Evolutionary conservation across 2,329 filamentous ascomycete species (phyloP), one percentile per base, ranked within the genome.

Genomic region (Trichoderma breve): DNA sequence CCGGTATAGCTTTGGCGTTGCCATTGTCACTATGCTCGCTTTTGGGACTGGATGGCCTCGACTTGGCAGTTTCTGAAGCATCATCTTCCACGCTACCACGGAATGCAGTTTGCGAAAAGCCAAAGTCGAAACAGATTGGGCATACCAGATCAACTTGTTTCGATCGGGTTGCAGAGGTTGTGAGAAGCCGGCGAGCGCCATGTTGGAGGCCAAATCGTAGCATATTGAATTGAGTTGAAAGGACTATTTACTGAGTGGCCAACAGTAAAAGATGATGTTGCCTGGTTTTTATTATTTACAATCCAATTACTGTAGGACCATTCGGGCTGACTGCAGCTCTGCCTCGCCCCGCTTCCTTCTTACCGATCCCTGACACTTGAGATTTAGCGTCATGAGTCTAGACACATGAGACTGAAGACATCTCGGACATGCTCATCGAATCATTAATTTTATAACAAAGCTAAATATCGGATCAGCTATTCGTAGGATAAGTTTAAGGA

Each of bases 81-180:
- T 66, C 28, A 2, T 66, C 39, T 1, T 47, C 21, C 3, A 71
- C 11, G 14, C 15, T n/a, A 3, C 62, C 70, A 24, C 62, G 62
- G 7, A 71, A 43, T 5, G 70, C 51, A 30, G 70, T 61, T 34
- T 66, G 36, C 11, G 62, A 61, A 24, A 66, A 71, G 36, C 70
- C 70, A 71, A 71, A 66, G 14, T 71, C 70, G 21, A 66, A 66
- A 39, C 70, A 71, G 26, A 71, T 71, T 28, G 70, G 70, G 8
- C 70, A 71, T 12, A 71, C 70, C 18, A 71, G 32, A 9, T 71
- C 70, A 12, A 71, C 70, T 18, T 43, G 43, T 66, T 60, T 66
- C 36, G 39, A 12, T 39, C 26, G n/a, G 11, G 15, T 24, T 7
- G 32, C 15, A 5, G 70, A 53, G 2, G 62, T 61, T 32, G 60